phyloP scores from a whole-genome alignment of 148 eudicot genomes.

The Diospyros lotus region DNA sequence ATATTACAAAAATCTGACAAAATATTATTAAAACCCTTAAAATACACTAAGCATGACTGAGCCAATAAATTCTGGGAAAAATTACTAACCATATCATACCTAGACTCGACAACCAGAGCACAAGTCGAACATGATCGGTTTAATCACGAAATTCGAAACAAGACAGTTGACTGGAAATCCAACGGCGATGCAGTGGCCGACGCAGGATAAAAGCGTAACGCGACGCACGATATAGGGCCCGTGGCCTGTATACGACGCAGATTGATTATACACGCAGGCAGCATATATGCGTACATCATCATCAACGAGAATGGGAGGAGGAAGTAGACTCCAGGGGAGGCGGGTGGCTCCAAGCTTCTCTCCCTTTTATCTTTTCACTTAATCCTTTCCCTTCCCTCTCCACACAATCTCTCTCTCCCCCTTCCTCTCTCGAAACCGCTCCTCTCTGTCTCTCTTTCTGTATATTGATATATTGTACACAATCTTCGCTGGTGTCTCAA shows the following conservation, averaged over 20 bases:
- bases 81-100: too few relatives aligned
- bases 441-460: conserved; percentile 17
- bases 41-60: too few relatives aligned
- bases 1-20: too few relatives aligned
- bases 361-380: conserved; percentile 22
- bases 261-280: too few relatives aligned
- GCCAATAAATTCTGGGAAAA: too few relatives aligned
- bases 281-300: neutral
- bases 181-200: neutral
- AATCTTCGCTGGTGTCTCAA: too few relatives aligned
- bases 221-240: neutral
- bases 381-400: conserved; percentile 33
- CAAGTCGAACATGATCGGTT: too few relatives aligned
- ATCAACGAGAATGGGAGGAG: conserved; percentile 12
- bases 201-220: neutral
- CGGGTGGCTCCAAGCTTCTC: conserved; percentile 31
- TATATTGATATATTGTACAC: neutral
- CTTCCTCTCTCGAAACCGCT: neutral
- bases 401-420: conserved; percentile 29
- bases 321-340: conserved; percentile 12
- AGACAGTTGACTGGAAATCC: too few relatives aligned
- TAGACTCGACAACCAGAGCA: too few relatives aligned
- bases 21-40: too few relatives aligned
- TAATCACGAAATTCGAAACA: too few relatives aligned
- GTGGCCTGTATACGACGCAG: neutral